Conservation (phyloP, 2,329 filamentous ascomycete species). For the Paracorniculantispora psalliotae region DNA sequence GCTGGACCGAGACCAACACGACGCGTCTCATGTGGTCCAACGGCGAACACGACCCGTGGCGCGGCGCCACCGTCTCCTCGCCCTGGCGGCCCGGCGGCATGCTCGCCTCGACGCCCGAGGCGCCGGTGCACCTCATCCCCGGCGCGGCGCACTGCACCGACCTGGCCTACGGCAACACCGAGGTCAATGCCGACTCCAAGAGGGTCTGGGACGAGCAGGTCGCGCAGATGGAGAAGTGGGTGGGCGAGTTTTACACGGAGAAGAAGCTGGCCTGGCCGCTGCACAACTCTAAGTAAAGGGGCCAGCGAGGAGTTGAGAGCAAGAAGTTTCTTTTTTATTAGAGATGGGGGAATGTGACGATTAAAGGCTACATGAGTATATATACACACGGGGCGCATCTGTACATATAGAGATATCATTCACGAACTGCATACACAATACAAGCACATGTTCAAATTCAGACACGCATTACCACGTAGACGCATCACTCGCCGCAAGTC, state of each 20-base stretch:
- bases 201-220: conserved; percentile 49
- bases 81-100: conserved; percentile 2
- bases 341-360: no score
- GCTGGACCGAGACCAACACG: conserved; percentile 7
- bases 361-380: not conserved
- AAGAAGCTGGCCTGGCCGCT: conserved; percentile 3
- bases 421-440: not conserved
- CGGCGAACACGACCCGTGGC: conserved; percentile 13
- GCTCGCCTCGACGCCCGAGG: conserved; percentile 41
- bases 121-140: conserved; percentile 34
- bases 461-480: no score
- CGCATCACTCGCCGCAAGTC: no score
- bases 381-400: not conserved
- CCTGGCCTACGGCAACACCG: conserved; percentile 59
- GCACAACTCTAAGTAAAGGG: not conserved
- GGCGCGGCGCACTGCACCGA: conserved; percentile 52
- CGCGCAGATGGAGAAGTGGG: conserved; percentile 56
- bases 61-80: conserved; percentile 3
- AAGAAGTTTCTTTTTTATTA: no score
- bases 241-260: conserved; percentile 47
- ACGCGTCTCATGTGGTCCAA: conserved; percentile 11
- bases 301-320: no score
- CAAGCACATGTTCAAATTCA: not conserved
- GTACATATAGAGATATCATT: not conserved
- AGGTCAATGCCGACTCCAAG: conserved; percentile 48